A percentile compares a stretch with the other conserved stretches of the same genome.
phyloP scores from a whole-genome alignment of 208 protist species.

The Trypanosoma vivax region DNA sequence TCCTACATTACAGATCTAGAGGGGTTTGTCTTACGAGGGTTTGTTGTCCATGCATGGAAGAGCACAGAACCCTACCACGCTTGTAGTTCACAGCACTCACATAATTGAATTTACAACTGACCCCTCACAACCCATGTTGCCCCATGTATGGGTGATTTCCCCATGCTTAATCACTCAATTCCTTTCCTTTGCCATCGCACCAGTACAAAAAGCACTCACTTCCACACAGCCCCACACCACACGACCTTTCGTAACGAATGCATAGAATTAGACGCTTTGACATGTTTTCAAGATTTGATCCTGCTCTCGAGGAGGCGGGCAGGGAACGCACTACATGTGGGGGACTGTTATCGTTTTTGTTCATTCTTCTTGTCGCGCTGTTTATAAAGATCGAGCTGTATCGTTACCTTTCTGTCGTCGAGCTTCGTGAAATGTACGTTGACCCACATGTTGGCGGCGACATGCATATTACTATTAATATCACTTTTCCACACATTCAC shows the following conservation, averaged over 20 bases:
- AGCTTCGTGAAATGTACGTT: conserved; percentile 67
- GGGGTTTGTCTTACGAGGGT: no score
- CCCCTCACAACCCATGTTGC: no score
- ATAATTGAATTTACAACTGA: no score
- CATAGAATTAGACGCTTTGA: conserved; percentile 48
- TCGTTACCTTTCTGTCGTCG: conserved; percentile 53
- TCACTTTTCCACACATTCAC: conserved; percentile 67
- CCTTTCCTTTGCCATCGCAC: no score
- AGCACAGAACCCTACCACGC: no score
- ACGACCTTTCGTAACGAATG: conserved; percentile 20
- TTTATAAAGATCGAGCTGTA: conserved; percentile 57
- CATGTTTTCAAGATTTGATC: conserved; percentile 86
- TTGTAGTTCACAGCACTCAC: no score
- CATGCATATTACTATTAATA: conserved; percentile 61
- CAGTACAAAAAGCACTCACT: no score
- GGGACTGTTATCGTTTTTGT: conserved; percentile 45
- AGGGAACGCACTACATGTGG: conserved; percentile 50
- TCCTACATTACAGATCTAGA: no score
- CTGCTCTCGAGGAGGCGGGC: conserved; percentile 71
- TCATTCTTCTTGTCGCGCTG: conserved; percentile 39
- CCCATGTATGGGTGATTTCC: no score
- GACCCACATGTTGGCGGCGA: conserved; percentile 47
- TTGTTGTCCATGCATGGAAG: no score
- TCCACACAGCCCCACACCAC: no score
- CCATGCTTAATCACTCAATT: no score